Conservation (phyloP, 129 eudicot species). For the Saposhnikovia divaricata region DNA sequence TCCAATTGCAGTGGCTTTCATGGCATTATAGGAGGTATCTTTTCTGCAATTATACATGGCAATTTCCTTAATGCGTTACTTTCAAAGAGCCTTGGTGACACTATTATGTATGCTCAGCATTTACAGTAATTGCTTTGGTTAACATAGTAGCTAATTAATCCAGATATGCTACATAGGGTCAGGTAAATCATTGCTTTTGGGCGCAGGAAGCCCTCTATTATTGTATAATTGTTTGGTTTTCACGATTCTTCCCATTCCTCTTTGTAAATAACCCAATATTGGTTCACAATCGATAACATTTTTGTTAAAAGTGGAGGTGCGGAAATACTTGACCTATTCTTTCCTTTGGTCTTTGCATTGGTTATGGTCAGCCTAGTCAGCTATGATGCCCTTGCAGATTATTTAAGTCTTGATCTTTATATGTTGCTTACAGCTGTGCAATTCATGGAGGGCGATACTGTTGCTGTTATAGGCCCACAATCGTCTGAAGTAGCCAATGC, state of each 20-base stretch:
- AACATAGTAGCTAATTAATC: background rate
- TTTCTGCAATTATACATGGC: background rate
- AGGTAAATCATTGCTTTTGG: too few species aligned
- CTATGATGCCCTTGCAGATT: background rate
- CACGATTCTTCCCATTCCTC: too few species aligned
- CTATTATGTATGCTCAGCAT: background rate
- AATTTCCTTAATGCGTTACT: background rate
- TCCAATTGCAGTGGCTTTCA: constrained; percentile 90
- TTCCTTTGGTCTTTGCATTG: background rate
- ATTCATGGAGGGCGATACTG: constrained; percentile 64
- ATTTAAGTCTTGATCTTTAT: background rate
- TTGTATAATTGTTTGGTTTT: too few species aligned
- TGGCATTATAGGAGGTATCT: constrained; percentile 88
- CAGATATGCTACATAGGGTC: background rate
- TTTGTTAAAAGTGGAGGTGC: background rate
- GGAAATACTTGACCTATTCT: background rate
- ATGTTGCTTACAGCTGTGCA: constrained; percentile 55
- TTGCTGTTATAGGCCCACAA: constrained; percentile 89
- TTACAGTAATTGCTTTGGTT: background rate
- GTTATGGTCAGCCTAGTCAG: background rate
- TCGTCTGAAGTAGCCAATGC: constrained; percentile 84
- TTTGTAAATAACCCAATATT: too few species aligned
- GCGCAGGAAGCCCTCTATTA: too few species aligned
- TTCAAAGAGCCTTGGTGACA: background rate
- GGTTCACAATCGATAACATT: background rate